Conservation (phyloP, 2,329 filamentous ascomycete genomes). For the Colletotrichum zoysiae region DNA sequence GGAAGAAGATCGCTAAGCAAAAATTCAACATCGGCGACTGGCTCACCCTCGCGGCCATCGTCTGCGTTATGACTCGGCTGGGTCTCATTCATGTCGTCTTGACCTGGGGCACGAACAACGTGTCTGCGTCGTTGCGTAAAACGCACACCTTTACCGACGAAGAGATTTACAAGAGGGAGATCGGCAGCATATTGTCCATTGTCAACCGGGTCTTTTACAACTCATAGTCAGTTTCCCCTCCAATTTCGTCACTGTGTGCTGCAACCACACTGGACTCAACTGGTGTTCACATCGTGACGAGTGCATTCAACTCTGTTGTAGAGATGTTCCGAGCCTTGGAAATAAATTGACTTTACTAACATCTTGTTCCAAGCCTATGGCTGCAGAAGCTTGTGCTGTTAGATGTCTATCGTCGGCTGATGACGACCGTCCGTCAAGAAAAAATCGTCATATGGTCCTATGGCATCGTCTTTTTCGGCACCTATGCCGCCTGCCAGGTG, state of each 20-base stretch:
- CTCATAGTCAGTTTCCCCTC: constrained; percentile 49
- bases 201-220: constrained; percentile 51
- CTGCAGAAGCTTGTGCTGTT: constrained; percentile 48
- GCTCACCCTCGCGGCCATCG: constrained; percentile 55
- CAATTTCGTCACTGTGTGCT: constrained; percentile 3
- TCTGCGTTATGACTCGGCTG: constrained; percentile 47
- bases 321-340: neutral
- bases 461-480: constrained; percentile 47
- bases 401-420: constrained; percentile 46
- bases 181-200: constrained; percentile 52
- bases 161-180: constrained; percentile 51
- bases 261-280: constrained; percentile 9
- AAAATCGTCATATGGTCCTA: constrained; percentile 46
- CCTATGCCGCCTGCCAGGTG: constrained; percentile 50
- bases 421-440: constrained; percentile 44
- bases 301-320: constrained; percentile 20
- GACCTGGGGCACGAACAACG: constrained; percentile 53
- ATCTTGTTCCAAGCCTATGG: constrained; percentile 44
- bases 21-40: constrained; percentile 44
- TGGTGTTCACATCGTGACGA: constrained; percentile 9
- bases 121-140: constrained; percentile 44
- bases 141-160: constrained; percentile 46
- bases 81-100: constrained; percentile 51
- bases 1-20: constrained; percentile 43
- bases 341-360: constrained; percentile 14